These are phyloP conservation scores for Russula sp. DNA, from an alignment of 768 basidiomycete species.

Conservation along the genomic window DNA sequence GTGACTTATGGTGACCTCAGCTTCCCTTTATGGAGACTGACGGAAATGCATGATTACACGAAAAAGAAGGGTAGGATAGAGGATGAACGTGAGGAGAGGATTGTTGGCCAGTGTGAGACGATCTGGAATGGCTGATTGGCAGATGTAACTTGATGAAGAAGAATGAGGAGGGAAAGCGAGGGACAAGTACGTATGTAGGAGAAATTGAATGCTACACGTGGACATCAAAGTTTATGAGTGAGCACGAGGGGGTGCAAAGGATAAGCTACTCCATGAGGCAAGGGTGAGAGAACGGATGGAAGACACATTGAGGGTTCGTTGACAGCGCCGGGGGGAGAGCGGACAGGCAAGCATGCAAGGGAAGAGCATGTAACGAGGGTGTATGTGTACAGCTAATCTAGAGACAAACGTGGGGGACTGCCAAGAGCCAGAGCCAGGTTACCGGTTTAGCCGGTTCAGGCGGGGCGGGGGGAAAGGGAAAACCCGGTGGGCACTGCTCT, in stretches of 20 bases:
- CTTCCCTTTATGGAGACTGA: background rate
- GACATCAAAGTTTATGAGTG: background rate
- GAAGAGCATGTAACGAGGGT: background rate
- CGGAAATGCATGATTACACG: background rate
- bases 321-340: background rate
- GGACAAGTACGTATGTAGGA: conserved; percentile 1
- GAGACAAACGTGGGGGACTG: conserved; percentile 3
- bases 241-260: conserved; percentile 16
- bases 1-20: background rate
- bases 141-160: background rate
- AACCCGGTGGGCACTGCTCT: background rate
- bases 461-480: background rate
- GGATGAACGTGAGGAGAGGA: background rate
- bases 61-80: background rate
- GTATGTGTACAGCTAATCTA: background rate
- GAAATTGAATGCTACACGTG: background rate
- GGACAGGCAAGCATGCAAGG: background rate
- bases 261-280: background rate
- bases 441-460: background rate
- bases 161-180: background rate
- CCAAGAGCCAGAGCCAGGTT: background rate
- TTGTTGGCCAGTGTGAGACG: background rate
- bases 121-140: background rate
- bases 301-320: background rate
- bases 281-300: background rate